Evolutionary conservation across 495 filamentous ascomycete species (phyloP).

Genomic region (Geoglossum glabrum): DNA sequence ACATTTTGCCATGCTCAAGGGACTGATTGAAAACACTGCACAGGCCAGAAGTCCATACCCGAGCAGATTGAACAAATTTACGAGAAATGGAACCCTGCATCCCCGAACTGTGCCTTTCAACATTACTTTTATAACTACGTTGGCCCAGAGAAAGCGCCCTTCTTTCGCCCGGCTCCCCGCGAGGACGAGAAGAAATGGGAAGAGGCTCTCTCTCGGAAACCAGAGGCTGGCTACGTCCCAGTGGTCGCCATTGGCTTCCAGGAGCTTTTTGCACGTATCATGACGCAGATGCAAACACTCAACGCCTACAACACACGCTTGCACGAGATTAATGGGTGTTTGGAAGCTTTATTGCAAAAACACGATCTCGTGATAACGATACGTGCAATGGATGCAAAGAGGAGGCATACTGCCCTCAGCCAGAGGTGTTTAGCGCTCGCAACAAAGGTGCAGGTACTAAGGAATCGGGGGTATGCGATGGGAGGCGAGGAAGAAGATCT

Average conservation of each 20-base stretch:
- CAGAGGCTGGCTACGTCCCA: slow-evolving; percentile 55
- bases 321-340: slow-evolving; percentile 72
- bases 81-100: slow-evolving; percentile 65
- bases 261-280: slow-evolving; percentile 54
- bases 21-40: background rate
- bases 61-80: slow-evolving; percentile 65
- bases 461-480: slow-evolving; percentile 82
- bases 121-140: slow-evolving; percentile 91
- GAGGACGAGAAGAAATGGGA: slow-evolving; percentile 85
- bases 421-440: slow-evolving; percentile 70
- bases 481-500: slow-evolving; percentile 80
- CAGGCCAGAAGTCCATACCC: slow-evolving; percentile 58
- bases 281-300: slow-evolving; percentile 54
- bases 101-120: slow-evolving; percentile 57
- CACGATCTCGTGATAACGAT: slow-evolving; percentile 70
- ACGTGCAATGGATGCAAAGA: slow-evolving; percentile 56
- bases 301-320: slow-evolving; percentile 55
- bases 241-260: slow-evolving; percentile 49
- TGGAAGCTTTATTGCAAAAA: slow-evolving; percentile 56
- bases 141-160: slow-evolving; percentile 53
- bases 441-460: slow-evolving; percentile 75
- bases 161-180: slow-evolving; percentile 53
- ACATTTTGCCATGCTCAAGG: background rate
- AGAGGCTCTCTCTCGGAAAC: slow-evolving; percentile 69
- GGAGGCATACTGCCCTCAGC: slow-evolving; percentile 60